These are phyloP conservation scores for Pestalotiopsis sp. DNA, from an alignment of 2,329 filamentous ascomycete species.

Conservation along the genomic window DNA sequence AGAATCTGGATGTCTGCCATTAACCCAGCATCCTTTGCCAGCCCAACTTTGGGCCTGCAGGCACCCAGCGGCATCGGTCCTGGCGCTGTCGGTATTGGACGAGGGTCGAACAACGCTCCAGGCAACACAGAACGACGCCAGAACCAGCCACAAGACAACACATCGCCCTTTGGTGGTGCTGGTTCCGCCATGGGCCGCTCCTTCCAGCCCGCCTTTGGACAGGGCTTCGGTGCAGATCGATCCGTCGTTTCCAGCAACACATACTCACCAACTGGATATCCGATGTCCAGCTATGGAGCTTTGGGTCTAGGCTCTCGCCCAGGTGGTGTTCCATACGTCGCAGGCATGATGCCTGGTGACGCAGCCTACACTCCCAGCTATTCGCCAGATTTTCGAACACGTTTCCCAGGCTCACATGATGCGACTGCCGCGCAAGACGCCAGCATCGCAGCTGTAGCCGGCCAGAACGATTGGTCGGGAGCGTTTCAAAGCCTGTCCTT, in stretches of 20 bases:
- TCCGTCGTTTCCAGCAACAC: slow-evolving; percentile 39
- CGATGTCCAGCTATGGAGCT: slow-evolving; percentile 45
- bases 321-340: slow-evolving; percentile 38
- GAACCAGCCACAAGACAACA: slow-evolving; percentile 42
- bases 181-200: slow-evolving; percentile 39
- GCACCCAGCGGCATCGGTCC: slow-evolving; percentile 69
- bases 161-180: slow-evolving; percentile 39
- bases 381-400: slow-evolving; percentile 43
- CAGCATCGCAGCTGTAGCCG: slow-evolving; percentile 35
- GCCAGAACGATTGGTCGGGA: slow-evolving; percentile 62
- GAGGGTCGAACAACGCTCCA: slow-evolving; percentile 44
- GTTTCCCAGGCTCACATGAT: slow-evolving; percentile 36
- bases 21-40: slow-evolving; percentile 94
- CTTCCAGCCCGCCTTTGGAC: slow-evolving; percentile 45
- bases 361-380: slow-evolving; percentile 47
- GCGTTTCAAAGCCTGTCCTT: slow-evolving; percentile 74
- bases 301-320: slow-evolving; percentile 44
- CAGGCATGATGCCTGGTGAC: slow-evolving; percentile 40
- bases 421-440: slow-evolving; percentile 35
- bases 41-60: slow-evolving; percentile 72
- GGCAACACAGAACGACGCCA: slow-evolving; percentile 52
- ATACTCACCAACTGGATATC: slow-evolving; percentile 42
- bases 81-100: slow-evolving; percentile 63
- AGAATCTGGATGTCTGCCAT: slow-evolving; percentile 99
- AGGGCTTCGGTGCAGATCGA: slow-evolving; percentile 45